Conservation (phyloP, 1,139 yeast species). For the Neolecta irregularis region DNA sequence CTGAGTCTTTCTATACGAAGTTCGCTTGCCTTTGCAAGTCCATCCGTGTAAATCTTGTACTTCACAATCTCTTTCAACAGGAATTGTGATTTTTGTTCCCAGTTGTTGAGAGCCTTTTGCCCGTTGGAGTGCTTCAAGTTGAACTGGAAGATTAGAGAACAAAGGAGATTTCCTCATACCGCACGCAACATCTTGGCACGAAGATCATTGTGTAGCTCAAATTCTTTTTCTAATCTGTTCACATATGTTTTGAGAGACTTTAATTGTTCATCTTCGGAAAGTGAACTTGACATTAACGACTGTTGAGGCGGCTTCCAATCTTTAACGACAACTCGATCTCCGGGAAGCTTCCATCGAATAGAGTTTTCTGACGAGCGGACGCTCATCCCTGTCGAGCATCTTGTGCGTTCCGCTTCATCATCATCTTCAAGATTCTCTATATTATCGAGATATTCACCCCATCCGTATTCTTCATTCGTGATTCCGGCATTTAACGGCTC, state of each 20-base stretch:
- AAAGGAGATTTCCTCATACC: too few species aligned
- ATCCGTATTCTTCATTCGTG: slow-evolving; percentile 68
- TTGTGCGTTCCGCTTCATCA: neutral
- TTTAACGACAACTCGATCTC: slow-evolving; percentile 19
- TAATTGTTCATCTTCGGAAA: slow-evolving; percentile 21
- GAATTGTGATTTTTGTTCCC: slow-evolving; percentile 23
- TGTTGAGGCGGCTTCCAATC: slow-evolving; percentile 24
- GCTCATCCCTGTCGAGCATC: neutral
- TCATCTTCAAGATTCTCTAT: neutral
- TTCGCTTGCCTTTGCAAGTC: slow-evolving; percentile 19
- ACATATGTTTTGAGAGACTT: slow-evolving; percentile 18
- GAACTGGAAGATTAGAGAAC: too few species aligned
- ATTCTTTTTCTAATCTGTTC: slow-evolving; percentile 16
- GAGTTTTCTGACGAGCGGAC: neutral
- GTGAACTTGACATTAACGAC: slow-evolving; percentile 19
- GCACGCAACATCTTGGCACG: slow-evolving; percentile 2
- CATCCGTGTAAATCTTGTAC: slow-evolving; percentile 21
- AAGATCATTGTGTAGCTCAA: slow-evolving; percentile 20
- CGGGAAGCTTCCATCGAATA: slow-evolving; percentile 15
- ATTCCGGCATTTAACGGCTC: slow-evolving; percentile 51
- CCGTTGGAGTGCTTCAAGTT: slow-evolving; percentile 18
- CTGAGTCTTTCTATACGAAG: neutral
- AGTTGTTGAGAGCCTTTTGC: slow-evolving; percentile 22
- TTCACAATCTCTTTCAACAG: slow-evolving; percentile 23
- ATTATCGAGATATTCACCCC: slow-evolving; percentile 30